phyloP scores from a whole-genome alignment of 495 filamentous ascomycete genomes.

The Acidiella bohemica region DNA sequence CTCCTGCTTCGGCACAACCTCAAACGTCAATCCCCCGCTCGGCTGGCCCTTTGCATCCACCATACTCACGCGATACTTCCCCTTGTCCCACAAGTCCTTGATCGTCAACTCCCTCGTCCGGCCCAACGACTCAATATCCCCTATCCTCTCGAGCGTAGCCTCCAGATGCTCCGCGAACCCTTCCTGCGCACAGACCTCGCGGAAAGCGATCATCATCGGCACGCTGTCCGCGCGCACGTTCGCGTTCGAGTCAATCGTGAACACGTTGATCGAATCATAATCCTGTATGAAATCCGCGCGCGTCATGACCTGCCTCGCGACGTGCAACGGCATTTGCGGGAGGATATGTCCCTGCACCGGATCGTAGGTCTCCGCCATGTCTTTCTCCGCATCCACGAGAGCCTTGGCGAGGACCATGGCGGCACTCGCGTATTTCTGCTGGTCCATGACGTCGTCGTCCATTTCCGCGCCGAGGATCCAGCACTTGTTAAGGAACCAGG shows the following conservation, averaged over 20 bases:
- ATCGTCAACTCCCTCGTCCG: slow-evolving; percentile 83
- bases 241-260: slow-evolving; percentile 79
- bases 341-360: slow-evolving; percentile 57
- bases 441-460: slow-evolving; percentile 99
- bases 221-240: slow-evolving; percentile 88
- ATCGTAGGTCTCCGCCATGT: slow-evolving; percentile 51
- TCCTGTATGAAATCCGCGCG: slow-evolving; percentile 84
- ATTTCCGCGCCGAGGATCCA: slow-evolving; percentile 85
- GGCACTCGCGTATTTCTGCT: slow-evolving; percentile 90
- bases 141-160: slow-evolving; percentile 68
- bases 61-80: slow-evolving; percentile 60
- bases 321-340: slow-evolving; percentile 68
- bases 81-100: slow-evolving; percentile 65
- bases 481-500: slow-evolving; percentile 84
- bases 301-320: slow-evolving; percentile 86
- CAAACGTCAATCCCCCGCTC: slow-evolving; percentile 26
- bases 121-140: slow-evolving; percentile 82
- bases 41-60: slow-evolving; percentile 37
- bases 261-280: slow-evolving; percentile 87
- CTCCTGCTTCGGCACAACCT: slow-evolving; percentile 23
- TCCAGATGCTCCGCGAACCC: slow-evolving; percentile 75
- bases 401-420: slow-evolving; percentile 89
- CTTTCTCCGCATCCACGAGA: slow-evolving; percentile 66
- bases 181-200: slow-evolving; percentile 54
- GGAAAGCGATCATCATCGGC: slow-evolving; percentile 89